Conservation (phyloP, 2,329 filamentous ascomycete genomes). For the Ploettnerulaceae sp. region DNA sequence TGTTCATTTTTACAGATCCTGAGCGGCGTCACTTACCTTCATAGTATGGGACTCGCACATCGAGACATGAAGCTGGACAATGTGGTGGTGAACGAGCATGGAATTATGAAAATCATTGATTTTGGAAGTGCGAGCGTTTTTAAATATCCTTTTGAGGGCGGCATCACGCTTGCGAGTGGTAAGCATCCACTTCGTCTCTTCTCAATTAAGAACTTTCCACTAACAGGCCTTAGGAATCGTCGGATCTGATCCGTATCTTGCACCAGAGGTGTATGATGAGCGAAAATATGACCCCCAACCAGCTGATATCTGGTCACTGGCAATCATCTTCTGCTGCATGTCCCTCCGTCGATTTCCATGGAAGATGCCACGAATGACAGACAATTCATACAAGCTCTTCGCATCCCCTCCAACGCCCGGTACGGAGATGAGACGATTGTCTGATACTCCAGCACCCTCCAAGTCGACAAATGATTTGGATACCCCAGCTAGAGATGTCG, state of each 20-base stretch:
- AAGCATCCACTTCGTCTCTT: slow-evolving; percentile 35
- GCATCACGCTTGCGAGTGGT: slow-evolving; percentile 77
- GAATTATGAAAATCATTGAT: slow-evolving; percentile 99
- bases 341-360: slow-evolving; percentile 90
- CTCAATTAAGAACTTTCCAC: not conserved
- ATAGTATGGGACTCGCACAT: slow-evolving; percentile 91
- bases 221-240: slow-evolving; percentile 55
- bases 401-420: slow-evolving; percentile 78
- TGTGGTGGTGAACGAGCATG: slow-evolving; percentile 90
- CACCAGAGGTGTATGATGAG: slow-evolving; percentile 92
- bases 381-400: slow-evolving; percentile 94
- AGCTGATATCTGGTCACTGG: slow-evolving; percentile 95
- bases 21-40: slow-evolving; percentile 88
- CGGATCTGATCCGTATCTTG: slow-evolving; percentile 89
- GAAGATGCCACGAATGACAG: slow-evolving; percentile 87
- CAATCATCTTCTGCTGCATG: slow-evolving; percentile 99
- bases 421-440: slow-evolving; percentile 32
- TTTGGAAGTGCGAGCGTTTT: slow-evolving; percentile 98
- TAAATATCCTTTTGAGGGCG: slow-evolving; percentile 92
- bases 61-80: slow-evolving; percentile 96
- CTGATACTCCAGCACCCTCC: slow-evolving; percentile 24
- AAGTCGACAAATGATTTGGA: slow-evolving; percentile 27
- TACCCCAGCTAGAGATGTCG: slow-evolving; percentile 21
- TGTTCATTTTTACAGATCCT: slow-evolving; percentile 93
- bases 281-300: slow-evolving; percentile 90